Percentiles rank a stretch among this genome's conserved stretches.
Evolutionary conservation across 2,329 filamentous ascomycete species (phyloP).

Genomic region (Microascus cirrosus): DNA sequence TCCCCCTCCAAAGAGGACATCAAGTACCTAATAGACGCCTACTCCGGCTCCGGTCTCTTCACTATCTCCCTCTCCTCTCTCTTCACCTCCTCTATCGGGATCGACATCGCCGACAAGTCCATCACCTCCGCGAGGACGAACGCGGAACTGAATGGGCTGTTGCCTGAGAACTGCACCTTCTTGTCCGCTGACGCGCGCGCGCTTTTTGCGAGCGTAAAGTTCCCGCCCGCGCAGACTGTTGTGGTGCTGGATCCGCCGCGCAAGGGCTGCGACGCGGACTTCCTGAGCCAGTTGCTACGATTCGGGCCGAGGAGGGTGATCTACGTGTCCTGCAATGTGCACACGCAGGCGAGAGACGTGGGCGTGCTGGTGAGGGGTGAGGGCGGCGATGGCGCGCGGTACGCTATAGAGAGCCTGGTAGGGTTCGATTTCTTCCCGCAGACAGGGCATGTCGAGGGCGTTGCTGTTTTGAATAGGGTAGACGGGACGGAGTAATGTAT

Average conservation of each 20-base stretch:
- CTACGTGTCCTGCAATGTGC: slow-evolving; percentile 96
- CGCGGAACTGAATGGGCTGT: slow-evolving; percentile 63
- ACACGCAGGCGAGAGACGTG: slow-evolving; percentile 90
- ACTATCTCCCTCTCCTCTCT: slow-evolving; percentile 82
- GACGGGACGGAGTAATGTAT: slow-evolving; percentile 19
- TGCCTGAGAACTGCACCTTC: slow-evolving; percentile 61
- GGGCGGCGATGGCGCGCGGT: slow-evolving; percentile 33
- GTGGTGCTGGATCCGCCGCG: slow-evolving; percentile 96
- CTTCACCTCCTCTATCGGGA: slow-evolving; percentile 76
- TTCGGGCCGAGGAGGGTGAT: slow-evolving; percentile 73
- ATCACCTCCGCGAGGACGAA: slow-evolving; percentile 74
- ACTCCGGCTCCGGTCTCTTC: slow-evolving; percentile 95
- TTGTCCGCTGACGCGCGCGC: slow-evolving; percentile 77
- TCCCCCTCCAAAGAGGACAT: slow-evolving; percentile 28
- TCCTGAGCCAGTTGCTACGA: slow-evolving; percentile 66
- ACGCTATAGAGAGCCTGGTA: slow-evolving; percentile 79
- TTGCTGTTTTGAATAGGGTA: slow-evolving; percentile 51
- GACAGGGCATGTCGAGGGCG: slow-evolving; percentile 59
- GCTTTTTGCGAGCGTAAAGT: slow-evolving; percentile 67
- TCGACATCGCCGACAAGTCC: slow-evolving; percentile 74
- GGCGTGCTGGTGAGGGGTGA: slow-evolving; percentile 71
- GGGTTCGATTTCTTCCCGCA: slow-evolving; percentile 99
- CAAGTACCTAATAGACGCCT: slow-evolving; percentile 90
- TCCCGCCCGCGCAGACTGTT: slow-evolving; percentile 70
- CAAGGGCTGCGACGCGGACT: slow-evolving; percentile 83